Conservation (phyloP, 1,139 yeast species). For the Kodamaea anthophila region DNA sequence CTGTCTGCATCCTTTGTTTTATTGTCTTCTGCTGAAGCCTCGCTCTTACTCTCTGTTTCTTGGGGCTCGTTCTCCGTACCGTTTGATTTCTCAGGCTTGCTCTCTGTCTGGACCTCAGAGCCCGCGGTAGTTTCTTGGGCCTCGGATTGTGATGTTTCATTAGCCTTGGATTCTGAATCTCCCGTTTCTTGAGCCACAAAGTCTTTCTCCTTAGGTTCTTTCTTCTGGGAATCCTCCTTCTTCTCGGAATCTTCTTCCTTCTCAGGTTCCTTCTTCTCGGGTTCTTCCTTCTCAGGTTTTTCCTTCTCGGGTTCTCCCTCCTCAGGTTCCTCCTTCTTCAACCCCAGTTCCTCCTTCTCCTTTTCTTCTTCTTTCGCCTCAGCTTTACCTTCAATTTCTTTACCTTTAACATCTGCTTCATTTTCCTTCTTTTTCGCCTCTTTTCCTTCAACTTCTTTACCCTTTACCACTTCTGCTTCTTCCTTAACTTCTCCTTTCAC, state of each 20-base stretch:
- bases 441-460: background rate
- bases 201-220: constrained; percentile 12
- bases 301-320: background rate
- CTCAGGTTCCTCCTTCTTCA: constrained; percentile 18
- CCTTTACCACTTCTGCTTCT: background rate
- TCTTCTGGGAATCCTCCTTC: constrained; percentile 11
- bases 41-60: background rate
- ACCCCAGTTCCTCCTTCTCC: background rate
- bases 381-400: constrained; percentile 9
- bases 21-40: constrained; percentile 9
- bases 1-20: constrained; percentile 2
- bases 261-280: constrained; percentile 11
- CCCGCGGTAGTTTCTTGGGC: no score
- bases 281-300: constrained; percentile 3
- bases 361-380: constrained; percentile 7
- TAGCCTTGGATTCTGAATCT: no score
- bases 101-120: no score
- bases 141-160: no score
- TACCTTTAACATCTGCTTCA: no score
- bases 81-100: constrained; percentile 2
- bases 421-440: constrained; percentile 2
- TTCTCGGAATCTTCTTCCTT: constrained; percentile 11
- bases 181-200: no score
- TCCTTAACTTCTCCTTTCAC: background rate
- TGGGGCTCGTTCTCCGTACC: background rate